Evolutionary conservation across 306 rosid genomes (phyloP), one percentile per base, ranked within the genome.

Genomic region (Erythrophleum fordii): DNA sequence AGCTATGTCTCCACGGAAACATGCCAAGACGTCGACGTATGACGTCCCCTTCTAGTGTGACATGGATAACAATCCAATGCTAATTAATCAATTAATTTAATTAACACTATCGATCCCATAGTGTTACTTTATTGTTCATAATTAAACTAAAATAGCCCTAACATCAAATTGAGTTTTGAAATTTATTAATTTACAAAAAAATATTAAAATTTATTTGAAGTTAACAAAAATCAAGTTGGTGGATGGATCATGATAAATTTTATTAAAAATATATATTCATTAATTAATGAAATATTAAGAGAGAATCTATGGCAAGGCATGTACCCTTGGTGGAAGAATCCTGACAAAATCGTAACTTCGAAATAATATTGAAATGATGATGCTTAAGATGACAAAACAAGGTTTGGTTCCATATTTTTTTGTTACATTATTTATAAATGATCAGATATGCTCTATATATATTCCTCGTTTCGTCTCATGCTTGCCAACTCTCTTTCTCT

Each of bases 341-440:
- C 5, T 11, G 12, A 22, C 53, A 12, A 42, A 22, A 44, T 55
- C 62, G 74, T 62, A 71, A 51, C 82, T 86, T 86, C 80, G 3
- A 86, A 75, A 79, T 76, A 71, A 70, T 82, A 35, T 31, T 41
- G 7, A 68, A 84, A 82, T 52, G 5, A 73, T 78, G 28, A 49
- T 69, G 85, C 23, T 46, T 77, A 18, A 35, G 37, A 34, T 29
- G 11, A 58, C n/a, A 55, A 45, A 20, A 77, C 20, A 49, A 81
- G 48, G 35, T 77, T 85, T 81, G n/a, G 56, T 73, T 81, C 9
- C 42, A 73, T 3, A 18, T 34, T 0, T 12, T 53, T 60, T 72
- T 56, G 65, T 35, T 77, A 49, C 73, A 29, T 49, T 76, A 52
- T 76, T 71, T 16, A 46, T 16, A 28, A 5, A 37, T n/a, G 2